Percentiles rank a stretch among this genome's conserved stretches.
Evolutionary conservation across 2,329 filamentous ascomycete genomes (phyloP).

Genomic region (Curvularia sp.): DNA sequence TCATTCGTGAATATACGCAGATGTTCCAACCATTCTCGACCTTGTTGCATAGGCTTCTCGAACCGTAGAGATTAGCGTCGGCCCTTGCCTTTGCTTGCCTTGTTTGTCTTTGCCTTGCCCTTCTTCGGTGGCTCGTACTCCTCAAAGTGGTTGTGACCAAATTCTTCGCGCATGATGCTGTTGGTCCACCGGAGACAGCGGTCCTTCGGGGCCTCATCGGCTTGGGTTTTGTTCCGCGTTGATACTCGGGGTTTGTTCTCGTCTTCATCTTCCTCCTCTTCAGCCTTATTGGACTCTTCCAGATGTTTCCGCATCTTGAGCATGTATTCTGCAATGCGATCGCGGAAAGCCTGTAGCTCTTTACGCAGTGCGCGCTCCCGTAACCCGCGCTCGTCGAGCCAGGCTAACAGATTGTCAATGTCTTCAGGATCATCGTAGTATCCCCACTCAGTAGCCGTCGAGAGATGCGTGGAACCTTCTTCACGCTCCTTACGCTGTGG

Average conservation of each 20-base stretch:
- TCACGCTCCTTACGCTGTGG: constrained; percentile 84
- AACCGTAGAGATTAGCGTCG: constrained; percentile 25
- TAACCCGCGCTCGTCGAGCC: constrained; percentile 85
- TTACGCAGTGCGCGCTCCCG: constrained; percentile 89
- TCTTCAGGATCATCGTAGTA: constrained; percentile 84
- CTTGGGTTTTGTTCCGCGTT: constrained; percentile 68
- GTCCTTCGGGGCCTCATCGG: constrained; percentile 59
- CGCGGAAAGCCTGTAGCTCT: constrained; percentile 77
- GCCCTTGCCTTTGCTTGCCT: constrained; percentile 38
- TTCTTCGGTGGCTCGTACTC: constrained; percentile 57
- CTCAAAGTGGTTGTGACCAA: constrained; percentile 67
- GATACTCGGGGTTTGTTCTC: constrained; percentile 63
- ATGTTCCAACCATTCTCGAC: background rate
- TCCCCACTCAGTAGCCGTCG: constrained; percentile 83
- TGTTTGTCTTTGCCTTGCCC: constrained; percentile 51
- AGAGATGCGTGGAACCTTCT: constrained; percentile 81
- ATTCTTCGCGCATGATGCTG: constrained; percentile 63
- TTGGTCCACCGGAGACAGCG: constrained; percentile 73
- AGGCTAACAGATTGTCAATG: constrained; percentile 79
- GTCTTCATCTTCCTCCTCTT: constrained; percentile 54
- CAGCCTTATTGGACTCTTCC: constrained; percentile 58
- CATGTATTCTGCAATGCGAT: constrained; percentile 82
- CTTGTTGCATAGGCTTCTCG: constrained; percentile 9
- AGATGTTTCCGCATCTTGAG: constrained; percentile 78
- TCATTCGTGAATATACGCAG: constrained; percentile 27